Base-by-base conservation (phyloP, 1,139 yeast species). In the Suhomyces coccinellae region DNA sequence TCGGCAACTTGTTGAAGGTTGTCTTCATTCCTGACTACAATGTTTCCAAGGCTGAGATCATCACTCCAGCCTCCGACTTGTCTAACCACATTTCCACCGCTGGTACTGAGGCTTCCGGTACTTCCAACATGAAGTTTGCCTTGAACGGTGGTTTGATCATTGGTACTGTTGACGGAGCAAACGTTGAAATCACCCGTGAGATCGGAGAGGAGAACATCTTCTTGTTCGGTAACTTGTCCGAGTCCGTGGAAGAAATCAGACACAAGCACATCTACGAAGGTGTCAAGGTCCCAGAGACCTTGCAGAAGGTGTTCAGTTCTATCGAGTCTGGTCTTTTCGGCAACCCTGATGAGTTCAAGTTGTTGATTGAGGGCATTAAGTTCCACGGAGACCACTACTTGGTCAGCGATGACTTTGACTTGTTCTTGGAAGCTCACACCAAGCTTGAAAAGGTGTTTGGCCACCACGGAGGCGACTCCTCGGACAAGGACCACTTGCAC, bases 11-110 rank as follows among this genome's bases (percentile, higher is more conserved):
- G 59, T 78, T 90, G 58, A 89, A 89, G 71, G 96, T 88, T 50
- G 89, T 87, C 24, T 90, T 87, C 62, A 78, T 90, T 53, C 96
- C 96, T 31, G 97, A 90, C 64, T 90, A 90, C 69, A 89, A 89
- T 60, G 97, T 90, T 40, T 87, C 96, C 41, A 90, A 89, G 69
- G 97, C 97, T 0, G 97, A 91, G 69, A 80, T 89, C 48, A 88
- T 91, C 59, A 77, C 82, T 53, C 97, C 97, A 17, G 97, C 93
- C 14, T 83, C 93, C 36, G 97, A 90, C 63, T 75, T 90, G 59
- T 86, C 95, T 40, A 95, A 90, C 68, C 98, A 90, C 69, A 91
- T 90, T 55, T 89, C 97, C n/a, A 90, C 97, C 40, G 97, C 97
- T 10, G 98, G 98, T 57, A 90, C 98, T 20, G 98, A 90, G 66